Conservation (phyloP, 441 rosid genomes). For the Isatis lusitanica region DNA sequence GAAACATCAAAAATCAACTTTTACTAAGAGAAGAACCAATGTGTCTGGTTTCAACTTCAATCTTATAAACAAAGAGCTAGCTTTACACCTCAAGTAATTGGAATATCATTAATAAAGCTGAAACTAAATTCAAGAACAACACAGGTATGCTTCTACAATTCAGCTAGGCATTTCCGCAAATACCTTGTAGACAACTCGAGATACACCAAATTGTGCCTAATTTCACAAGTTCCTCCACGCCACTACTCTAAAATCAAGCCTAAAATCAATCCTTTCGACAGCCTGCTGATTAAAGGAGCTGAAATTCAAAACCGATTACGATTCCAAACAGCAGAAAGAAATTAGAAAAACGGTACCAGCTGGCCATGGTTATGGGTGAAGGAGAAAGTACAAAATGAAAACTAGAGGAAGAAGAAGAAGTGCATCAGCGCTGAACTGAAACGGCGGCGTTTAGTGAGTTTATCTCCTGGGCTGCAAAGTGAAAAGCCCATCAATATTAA, state of each 20-base stretch:
- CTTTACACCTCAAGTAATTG: neutral
- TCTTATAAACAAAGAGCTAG: slow-evolving; percentile 6
- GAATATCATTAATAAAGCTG: neutral
- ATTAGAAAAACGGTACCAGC: slow-evolving; percentile 6
- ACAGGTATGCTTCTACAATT: neutral
- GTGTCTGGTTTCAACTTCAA: neutral
- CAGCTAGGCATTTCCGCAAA: slow-evolving; percentile 15
- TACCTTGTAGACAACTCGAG: slow-evolving; percentile 26
- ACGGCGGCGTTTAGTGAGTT: slow-evolving; percentile 11
- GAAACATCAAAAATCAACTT: neutral
- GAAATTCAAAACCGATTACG: slow-evolving; percentile 1
- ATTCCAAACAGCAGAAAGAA: neutral
- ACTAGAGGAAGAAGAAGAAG: neutral
- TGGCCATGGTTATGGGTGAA: neutral
- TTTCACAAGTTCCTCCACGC: neutral
- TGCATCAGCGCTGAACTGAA: neutral
- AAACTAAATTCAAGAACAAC: neutral
- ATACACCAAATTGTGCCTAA: neutral
- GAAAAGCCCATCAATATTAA: neutral
- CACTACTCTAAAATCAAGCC: slow-evolving; percentile 15
- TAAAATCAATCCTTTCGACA: slow-evolving; percentile 4
- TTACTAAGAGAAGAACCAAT: neutral
- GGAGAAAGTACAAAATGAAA: neutral
- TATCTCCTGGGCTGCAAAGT: slow-evolving; percentile 9
- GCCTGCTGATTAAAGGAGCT: neutral